Evolutionary conservation across 2,329 filamentous ascomycete genomes (phyloP).

Genomic region (Claviceps fusiformis): DNA sequence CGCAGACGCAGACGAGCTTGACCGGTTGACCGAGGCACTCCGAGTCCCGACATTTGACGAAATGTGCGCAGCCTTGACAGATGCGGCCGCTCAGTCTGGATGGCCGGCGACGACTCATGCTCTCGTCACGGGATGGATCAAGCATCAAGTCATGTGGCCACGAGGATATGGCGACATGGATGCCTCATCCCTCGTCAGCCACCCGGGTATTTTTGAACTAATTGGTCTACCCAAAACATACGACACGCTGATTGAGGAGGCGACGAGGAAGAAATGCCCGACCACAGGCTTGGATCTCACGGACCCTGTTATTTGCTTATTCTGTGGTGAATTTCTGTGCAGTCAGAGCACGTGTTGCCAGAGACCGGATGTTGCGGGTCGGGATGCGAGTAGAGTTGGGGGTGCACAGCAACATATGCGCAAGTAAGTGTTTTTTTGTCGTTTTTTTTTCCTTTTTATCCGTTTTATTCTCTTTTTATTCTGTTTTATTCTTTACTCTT

Average conservation of each 20-base stretch:
- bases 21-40: slow-evolving; percentile 64
- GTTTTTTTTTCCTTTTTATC: too few relatives aligned
- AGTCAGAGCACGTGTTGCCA: slow-evolving; percentile 87
- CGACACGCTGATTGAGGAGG: slow-evolving; percentile 84
- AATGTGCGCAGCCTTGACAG: slow-evolving; percentile 51
- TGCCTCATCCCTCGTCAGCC: slow-evolving; percentile 43
- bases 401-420: slow-evolving; percentile 84
- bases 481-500: too few relatives aligned
- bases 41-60: slow-evolving; percentile 67
- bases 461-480: too few relatives aligned
- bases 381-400: slow-evolving; percentile 43
- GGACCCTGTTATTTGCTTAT: slow-evolving; percentile 83
- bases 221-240: slow-evolving; percentile 86
- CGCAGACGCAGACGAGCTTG: slow-evolving; percentile 65
- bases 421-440: slow-evolving; percentile 43
- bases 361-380: slow-evolving; percentile 38
- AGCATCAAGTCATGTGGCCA: slow-evolving; percentile 39
- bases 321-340: slow-evolving; percentile 95
- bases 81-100: slow-evolving; percentile 27
- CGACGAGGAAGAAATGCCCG: slow-evolving; percentile 69
- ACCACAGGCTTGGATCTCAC: slow-evolving; percentile 83
- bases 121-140: slow-evolving; percentile 59
- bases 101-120: slow-evolving; percentile 33
- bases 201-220: slow-evolving; percentile 88
- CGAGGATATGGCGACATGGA: slow-evolving; percentile 17